Conservation (phyloP, 2,329 filamentous ascomycete species). For the Metarhizium anisopliae region DNA sequence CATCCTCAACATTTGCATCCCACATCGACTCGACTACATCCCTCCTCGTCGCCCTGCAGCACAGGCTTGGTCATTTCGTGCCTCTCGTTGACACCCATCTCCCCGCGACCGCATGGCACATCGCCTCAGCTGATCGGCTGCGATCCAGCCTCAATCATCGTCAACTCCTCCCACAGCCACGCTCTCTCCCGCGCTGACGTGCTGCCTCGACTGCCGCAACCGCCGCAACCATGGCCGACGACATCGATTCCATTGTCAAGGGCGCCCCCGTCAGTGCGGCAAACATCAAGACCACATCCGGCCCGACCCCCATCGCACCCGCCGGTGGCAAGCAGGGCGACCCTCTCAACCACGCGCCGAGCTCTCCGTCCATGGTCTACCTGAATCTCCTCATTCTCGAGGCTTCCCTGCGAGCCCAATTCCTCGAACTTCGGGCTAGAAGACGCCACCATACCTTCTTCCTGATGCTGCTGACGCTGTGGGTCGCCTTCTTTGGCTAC, state of each 20-base stretch:
- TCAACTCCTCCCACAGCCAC: not conserved
- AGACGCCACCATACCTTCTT: constrained; percentile 92
- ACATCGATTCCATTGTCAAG: constrained; percentile 85
- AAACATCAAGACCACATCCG: constrained; percentile 29
- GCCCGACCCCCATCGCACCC: constrained; percentile 34
- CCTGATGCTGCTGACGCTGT: constrained; percentile 65
- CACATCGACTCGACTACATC: too few relatives aligned
- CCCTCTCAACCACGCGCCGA: constrained; percentile 74
- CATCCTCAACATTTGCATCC: not conserved
- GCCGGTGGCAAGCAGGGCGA: constrained; percentile 46
- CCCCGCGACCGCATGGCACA: constrained; percentile 2
- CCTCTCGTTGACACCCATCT: not conserved
- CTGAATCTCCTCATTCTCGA: constrained; percentile 96
- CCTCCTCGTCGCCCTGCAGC: too few relatives aligned
- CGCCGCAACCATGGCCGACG: constrained; percentile 44
- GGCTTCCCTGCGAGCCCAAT: constrained; percentile 85
- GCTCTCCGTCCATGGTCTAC: constrained; percentile 91
- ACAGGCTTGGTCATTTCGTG: not conserved
- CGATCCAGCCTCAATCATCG: not conserved
- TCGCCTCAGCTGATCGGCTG: constrained; percentile 2
- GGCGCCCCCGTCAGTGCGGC: constrained; percentile 64
- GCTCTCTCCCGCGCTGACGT: not conserved
- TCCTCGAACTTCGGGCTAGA: constrained; percentile 79
- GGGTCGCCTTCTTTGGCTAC: constrained; percentile 81
- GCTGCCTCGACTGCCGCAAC: not conserved